Evolutionary conservation across 73 alveolate genomes (phyloP).

Genomic region (Diophrys appendiculata): DNA sequence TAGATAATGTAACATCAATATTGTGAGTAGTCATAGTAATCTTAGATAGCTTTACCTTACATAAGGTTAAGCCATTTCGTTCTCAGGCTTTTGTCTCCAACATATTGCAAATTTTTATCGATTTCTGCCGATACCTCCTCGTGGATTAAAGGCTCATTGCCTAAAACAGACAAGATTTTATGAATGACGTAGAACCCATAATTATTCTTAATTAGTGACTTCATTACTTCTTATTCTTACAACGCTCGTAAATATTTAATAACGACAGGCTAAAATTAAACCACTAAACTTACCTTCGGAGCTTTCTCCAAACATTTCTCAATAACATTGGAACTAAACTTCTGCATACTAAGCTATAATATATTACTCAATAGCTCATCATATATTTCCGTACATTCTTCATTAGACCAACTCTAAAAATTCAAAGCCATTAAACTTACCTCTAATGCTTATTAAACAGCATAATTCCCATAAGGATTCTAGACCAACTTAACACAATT

Average conservation of each 20-base stretch:
- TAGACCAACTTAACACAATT: conserved; percentile 70
- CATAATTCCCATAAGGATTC: conserved; percentile 91
- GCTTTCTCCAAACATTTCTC: conserved; percentile 63
- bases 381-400: conserved; percentile 32
- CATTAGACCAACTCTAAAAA: conserved; percentile 37
- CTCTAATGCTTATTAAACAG: conserved; percentile 80
- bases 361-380: conserved; percentile 46
- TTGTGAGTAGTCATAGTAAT: too few relatives aligned
- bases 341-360: conserved; percentile 60
- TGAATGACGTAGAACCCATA: conserved; percentile 54
- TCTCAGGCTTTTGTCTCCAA: conserved; percentile 22
- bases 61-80: conserved; percentile 72
- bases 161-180: background rate
- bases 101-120: background rate
- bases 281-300: conserved; percentile 24
- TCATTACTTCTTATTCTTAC: conserved; percentile 50
- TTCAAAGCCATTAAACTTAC: conserved; percentile 7
- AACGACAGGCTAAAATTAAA: background rate
- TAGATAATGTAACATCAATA: too few relatives aligned
- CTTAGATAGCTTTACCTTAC: too few relatives aligned
- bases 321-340: conserved; percentile 70
- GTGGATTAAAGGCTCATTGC: background rate
- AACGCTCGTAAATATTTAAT: conserved; percentile 13
- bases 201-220: conserved; percentile 56
- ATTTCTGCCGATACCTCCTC: conserved; percentile 1